These are phyloP conservation scores for Musa acuminata DNA, from an alignment of 176 grass and related monocot genomes.

Conservation along the genomic window DNA sequence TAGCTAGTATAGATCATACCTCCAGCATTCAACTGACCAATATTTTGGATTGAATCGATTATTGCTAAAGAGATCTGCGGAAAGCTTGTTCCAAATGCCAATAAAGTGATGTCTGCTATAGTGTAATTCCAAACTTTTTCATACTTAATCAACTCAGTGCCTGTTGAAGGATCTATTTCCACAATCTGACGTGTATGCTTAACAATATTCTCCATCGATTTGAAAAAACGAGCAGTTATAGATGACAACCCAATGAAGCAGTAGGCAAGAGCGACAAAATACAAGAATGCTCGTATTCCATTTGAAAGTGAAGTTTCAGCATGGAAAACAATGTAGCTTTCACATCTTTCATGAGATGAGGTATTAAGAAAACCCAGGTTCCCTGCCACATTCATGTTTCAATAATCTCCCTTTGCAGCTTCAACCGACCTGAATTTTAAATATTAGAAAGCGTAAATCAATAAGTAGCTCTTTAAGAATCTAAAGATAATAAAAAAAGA, in stretches of 20 bases:
- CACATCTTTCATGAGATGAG: slow-evolving; percentile 14
- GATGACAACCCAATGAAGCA: slow-evolving; percentile 73
- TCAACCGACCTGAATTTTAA: neutral
- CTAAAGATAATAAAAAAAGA: neutral
- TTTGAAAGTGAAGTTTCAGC: slow-evolving; percentile 48
- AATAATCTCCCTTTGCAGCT: neutral
- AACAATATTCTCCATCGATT: slow-evolving; percentile 73
- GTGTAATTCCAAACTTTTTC: slow-evolving; percentile 94
- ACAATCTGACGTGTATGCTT: slow-evolving; percentile 45
- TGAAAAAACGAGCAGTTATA: slow-evolving; percentile 68
- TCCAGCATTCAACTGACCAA: slow-evolving; percentile 70
- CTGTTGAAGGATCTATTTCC: slow-evolving; percentile 27
- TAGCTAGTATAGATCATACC: slow-evolving; percentile 31
- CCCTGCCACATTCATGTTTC: neutral
- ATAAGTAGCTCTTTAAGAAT: neutral
- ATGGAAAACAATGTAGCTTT: slow-evolving; percentile 38
- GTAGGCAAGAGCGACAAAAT: slow-evolving; percentile 41
- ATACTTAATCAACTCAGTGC: slow-evolving; percentile 20
- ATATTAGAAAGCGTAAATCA: neutral
- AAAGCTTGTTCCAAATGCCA: slow-evolving; percentile 96
- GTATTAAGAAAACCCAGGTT: neutral
- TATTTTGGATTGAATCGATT: slow-evolving; percentile 65
- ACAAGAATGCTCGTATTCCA: slow-evolving; percentile 32
- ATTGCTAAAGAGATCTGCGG: slow-evolving; percentile 84
- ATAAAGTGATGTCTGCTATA: slow-evolving; percentile 62